Base-by-base conservation (phyloP, 371 early-diverging fungal genomes). In the Umbelopsis sp. region DNA sequence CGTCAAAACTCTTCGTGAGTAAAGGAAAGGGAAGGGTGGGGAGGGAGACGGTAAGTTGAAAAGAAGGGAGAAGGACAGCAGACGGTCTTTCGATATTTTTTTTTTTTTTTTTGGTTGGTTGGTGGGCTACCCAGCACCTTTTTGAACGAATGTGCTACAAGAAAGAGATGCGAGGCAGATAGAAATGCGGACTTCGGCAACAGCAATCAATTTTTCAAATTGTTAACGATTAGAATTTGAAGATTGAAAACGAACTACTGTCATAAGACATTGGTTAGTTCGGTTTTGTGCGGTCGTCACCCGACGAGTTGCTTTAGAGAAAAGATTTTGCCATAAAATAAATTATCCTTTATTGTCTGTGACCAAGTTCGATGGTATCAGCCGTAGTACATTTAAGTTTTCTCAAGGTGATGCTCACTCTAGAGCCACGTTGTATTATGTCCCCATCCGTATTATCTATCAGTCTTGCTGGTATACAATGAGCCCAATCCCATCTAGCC, bases 341-440 rank as follows among this genome's bases (percentile, higher is more conserved):
- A 57, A 25, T 14, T 18, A 35, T 12, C 5, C 18, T 35, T n/a
- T 57, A 57, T 35, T 16, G 14, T 35, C 57, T 57, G 18, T 57
- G 57, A 37, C 57, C 37, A 12, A 29, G 18, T 35, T 57, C 57
- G n/a, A 57, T 16, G 6, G 35, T 6, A 57, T 29, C 57, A 10
- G 37, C 35, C 14, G 57, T 18, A 12, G 57, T 35, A 35, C 35
- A 57, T 50, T 67, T 70, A 6, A 81, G 48, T 65, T 72, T 79
- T 57, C 82, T 72, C 8, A 83, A 63, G 7, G 83, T 83, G 38
- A 83, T 69, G 57, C 83, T 83, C 18, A 83, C 71, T 6, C 83
- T 70, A 9, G 77, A 75, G 3, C 76, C 74, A 51, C 83, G 68
- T 53, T 77, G 68, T 29, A 79, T 77, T 16, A 32, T 16, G 63